A percentile compares a stretch with the other conserved stretches of the same genome.
phyloP scores from a whole-genome alignment of 345 rosid genomes.

The Pugionium cornutum region DNA sequence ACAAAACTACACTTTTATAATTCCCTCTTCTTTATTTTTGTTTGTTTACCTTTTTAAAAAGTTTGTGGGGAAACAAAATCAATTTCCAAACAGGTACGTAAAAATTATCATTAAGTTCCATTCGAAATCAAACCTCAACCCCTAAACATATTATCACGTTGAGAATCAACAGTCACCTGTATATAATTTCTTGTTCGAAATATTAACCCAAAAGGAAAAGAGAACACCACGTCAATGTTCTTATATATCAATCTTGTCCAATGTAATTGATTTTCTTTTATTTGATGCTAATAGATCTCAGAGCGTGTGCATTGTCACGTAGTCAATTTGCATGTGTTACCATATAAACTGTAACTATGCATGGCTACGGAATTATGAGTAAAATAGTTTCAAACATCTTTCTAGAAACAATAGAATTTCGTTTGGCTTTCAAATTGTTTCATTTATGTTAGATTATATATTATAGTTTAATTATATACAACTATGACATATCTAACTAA shows the following conservation, averaged over 20 bases:
- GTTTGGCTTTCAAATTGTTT: not conserved
- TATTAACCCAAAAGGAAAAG: too few species aligned
- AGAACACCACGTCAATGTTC: too few species aligned
- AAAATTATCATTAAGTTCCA: conserved; percentile 48
- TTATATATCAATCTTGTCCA: not conserved
- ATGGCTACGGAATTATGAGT: not conserved
- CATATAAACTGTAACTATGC: conserved; percentile 11
- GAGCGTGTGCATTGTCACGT: conserved; percentile 12
- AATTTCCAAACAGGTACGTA: conserved; percentile 69
- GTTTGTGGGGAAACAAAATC: conserved; percentile 90
- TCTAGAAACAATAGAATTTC: not conserved
- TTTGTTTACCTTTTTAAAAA: conserved; percentile 22
- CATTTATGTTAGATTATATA: not conserved
- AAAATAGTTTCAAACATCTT: conserved; percentile 9
- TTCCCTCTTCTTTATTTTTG: conserved; percentile 44
- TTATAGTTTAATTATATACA: not conserved
- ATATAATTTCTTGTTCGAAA: too few species aligned
- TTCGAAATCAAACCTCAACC: conserved; percentile 53
- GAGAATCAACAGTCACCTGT: not conserved
- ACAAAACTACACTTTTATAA: conserved; percentile 45
- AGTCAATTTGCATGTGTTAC: conserved; percentile 10
- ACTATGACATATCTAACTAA: too few species aligned
- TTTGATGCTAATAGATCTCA: conserved; percentile 8
- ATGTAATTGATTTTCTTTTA: conserved; percentile 1
- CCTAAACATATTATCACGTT: conserved; percentile 41